phyloP scores from a whole-genome alignment of 441 rosid genomes.

The Pelargonium myrrhifolium region DNA sequence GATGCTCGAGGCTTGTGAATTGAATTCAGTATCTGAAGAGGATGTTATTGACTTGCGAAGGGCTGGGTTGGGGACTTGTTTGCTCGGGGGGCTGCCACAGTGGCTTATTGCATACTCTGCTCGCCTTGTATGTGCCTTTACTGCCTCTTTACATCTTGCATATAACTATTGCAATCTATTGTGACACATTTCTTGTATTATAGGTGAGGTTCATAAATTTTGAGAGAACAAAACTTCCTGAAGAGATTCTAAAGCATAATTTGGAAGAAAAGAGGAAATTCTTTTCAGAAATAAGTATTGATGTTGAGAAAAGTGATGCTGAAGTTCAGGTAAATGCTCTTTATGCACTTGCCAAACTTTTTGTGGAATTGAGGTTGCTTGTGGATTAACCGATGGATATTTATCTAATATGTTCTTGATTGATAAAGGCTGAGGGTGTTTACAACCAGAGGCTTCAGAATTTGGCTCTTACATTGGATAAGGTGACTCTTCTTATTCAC shows the following conservation, averaged over 20 bases:
- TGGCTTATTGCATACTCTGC: slow-evolving; percentile 96
- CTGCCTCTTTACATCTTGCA: slow-evolving; percentile 7
- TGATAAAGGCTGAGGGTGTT: slow-evolving; percentile 94
- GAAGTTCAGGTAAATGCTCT: slow-evolving; percentile 78
- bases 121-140: slow-evolving; percentile 61
- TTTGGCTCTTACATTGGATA: slow-evolving; percentile 95
- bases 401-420: slow-evolving; percentile 22
- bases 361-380: slow-evolving; percentile 7
- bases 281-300: slow-evolving; percentile 61
- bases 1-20: slow-evolving; percentile 87
- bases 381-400: slow-evolving; percentile 12
- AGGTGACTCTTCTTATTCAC: slow-evolving; percentile 43
- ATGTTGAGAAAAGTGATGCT: slow-evolving; percentile 94
- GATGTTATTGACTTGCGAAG: slow-evolving; percentile 95
- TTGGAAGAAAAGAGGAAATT: slow-evolving; percentile 90
- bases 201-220: slow-evolving; percentile 95
- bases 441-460: slow-evolving; percentile 99
- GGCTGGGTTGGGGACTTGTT: slow-evolving; percentile 96
- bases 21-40: slow-evolving; percentile 81
- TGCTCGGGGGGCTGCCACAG: slow-evolving; percentile 95
- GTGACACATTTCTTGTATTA: slow-evolving; percentile 5
- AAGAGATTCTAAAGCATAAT: slow-evolving; percentile 83
- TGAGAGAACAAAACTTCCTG: slow-evolving; percentile 97
- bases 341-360: not conserved
- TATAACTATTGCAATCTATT: slow-evolving; percentile 7